Evolutionary conservation across 2,329 filamentous ascomycete genomes (phyloP), one percentile per base, ranked within the genome.

Genomic region (Venturia carpophila): DNA sequence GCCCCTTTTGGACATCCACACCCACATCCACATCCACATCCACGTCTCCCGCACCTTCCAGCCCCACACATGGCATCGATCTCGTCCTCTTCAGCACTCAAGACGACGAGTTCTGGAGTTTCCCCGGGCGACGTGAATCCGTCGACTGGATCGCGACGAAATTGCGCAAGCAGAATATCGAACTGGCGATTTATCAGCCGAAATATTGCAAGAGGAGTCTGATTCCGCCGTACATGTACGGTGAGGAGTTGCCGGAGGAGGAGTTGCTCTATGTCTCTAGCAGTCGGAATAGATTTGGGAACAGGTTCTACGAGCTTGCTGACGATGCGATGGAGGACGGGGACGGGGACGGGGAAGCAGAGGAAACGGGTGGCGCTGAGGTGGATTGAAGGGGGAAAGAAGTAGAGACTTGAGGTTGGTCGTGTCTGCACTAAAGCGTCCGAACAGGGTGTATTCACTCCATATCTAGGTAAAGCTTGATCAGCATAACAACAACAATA

Each of bases 181-280:
- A 24, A 5, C 27, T 45, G 13, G n/a, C 42, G 17, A 45, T 61
- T 21, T 61, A 45, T 19, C 24, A 41, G 60, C 37, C 37, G 1
- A 30, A 45, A 17, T 27, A 13, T 27, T 61, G 39, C 15, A 39
- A 27, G 34, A 24, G 24, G 6, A 21, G 27, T 19, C 52, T 63
- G 24, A 43, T 64, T 15, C 63, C 63, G 45, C 63, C 63, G 49
- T 64, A 58, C 10, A 39, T 64, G 45, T 64, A 58, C 37, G 63
- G 63, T 2, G 63, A 64, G 15, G 37, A 56, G 37, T 5, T 60
- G 39, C 63, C 63, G 30, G 37, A n/a, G 19, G 63, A 64, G 63
- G 60, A 37, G 39, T 47, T 62, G 60, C 2, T 42, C 3, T 62
- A 62, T 47, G 37, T 21, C 2, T 58, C 52, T 9, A 37, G 52